Evolutionary conservation across 75 land plant genomes (phyloP), one percentile per base, ranked within the genome.

Genomic region (Azolla pinnata): DNA sequence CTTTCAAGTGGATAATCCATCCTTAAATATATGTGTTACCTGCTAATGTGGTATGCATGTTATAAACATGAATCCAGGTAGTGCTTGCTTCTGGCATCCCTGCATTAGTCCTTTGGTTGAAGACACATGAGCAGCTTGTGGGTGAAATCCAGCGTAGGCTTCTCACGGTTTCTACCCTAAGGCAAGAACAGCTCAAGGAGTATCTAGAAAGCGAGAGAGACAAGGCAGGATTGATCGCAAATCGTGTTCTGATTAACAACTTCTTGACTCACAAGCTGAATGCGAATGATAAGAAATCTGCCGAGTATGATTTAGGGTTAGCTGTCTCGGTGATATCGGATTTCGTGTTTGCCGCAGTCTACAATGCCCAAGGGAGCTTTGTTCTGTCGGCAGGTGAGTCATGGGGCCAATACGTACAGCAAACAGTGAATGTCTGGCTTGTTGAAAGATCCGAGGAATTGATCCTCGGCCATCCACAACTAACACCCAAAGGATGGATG

Each of bases 121-220:
- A 62, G 26, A 20, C 73, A 23, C 73, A 59, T 35, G 57, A 67
- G 16, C 73, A 70, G 59, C 67, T 70, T 49, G 73, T 60, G 32
- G 70, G 63, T 24, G 73, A 70, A 57, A 70, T 70, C 29, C 67
- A 55, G 21, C 35, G 73, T 24, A 48, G 73, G 42, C 60, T 70
- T 18, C 52, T 51, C 25, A 60, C 73, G 25, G 73, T 70, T 4
- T 67, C 73, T 5, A 58, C 63, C 24, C 51, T 70, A 28, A 35
- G 73, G 33, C 52, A 33, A 33, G 73, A 70, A 35, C 61, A 64
- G 34, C 73, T 70, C 17, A 45, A 70, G 20, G 73, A 70, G 42
- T 70, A 70, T 20, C 33, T 70, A 8, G 44, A 27, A 24, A 66
- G 68, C 19, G 68, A 70, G 29, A 57, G 56, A 0, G 73, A 70